phyloP scores from a whole-genome alignment of 495 filamentous ascomycete species.

The Aspergillus baeticus region DNA sequence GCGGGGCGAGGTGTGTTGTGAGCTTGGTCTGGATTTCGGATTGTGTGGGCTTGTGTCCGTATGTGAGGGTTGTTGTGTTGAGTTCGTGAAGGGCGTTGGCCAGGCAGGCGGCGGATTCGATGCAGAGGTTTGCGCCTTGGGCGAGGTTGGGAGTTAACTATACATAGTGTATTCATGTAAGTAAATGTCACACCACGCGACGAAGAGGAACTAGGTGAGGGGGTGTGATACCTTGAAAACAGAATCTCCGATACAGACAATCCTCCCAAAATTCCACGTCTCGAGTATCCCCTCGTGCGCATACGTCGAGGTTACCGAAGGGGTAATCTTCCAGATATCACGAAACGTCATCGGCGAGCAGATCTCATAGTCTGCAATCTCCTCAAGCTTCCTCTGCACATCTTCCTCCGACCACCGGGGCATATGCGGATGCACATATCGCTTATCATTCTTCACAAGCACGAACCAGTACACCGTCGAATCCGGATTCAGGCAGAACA shows the following conservation, averaged over 20 bases:
- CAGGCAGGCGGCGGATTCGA: not conserved
- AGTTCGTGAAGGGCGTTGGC: not conserved
- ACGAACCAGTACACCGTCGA: not conserved
- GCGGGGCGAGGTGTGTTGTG: too few relatives aligned
- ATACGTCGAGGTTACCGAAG: not conserved
- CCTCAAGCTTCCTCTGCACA: not conserved
- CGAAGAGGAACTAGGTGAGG: too few relatives aligned
- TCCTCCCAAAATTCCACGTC: not conserved
- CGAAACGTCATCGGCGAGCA: not conserved
- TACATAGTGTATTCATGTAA: not conserved
- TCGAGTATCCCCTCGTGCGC: not conserved
- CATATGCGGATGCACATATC: not conserved
- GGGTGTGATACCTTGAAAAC: not conserved
- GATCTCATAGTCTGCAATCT: not conserved
- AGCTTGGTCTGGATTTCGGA: too few relatives aligned
- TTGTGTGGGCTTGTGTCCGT: too few relatives aligned
- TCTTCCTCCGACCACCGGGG: not conserved
- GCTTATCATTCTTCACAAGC: not conserved
- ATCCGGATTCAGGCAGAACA: not conserved
- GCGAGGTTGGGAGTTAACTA: not conserved
- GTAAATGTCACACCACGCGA: not conserved
- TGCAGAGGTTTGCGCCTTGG: slow-evolving; percentile 1
- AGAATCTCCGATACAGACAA: not conserved
- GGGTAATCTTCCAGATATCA: not conserved
- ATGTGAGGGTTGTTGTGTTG: not conserved